These are phyloP conservation scores for Ajuga chamaepitys DNA, from an alignment of 257 asterid genomes.

Conservation along the genomic window DNA sequence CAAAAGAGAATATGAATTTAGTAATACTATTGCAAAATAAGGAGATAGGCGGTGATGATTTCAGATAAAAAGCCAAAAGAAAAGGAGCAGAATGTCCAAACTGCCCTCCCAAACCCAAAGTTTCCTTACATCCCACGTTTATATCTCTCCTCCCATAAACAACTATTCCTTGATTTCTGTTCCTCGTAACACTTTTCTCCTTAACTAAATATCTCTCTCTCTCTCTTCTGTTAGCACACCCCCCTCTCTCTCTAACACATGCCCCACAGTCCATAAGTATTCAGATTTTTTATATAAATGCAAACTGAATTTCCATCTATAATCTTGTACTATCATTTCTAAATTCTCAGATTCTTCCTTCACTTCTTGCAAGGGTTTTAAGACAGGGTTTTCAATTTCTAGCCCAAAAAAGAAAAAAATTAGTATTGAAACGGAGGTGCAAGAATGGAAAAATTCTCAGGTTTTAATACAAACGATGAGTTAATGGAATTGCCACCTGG, in stretches of 20 bases:
- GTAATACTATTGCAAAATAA: background rate
- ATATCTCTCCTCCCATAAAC: conserved; percentile 32
- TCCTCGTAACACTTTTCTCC: conserved; percentile 23
- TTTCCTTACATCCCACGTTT: conserved; percentile 39
- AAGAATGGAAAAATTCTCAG: conserved; percentile 22
- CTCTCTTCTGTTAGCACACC: conserved; percentile 25
- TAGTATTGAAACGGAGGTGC: background rate
- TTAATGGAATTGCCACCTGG: conserved; percentile 60
- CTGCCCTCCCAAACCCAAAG: background rate
- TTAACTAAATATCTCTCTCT: conserved; percentile 25
- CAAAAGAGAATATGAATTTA: too few species aligned
- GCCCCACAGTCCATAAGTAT: conserved; percentile 13
- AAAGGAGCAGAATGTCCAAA: background rate
- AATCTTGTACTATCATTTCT: background rate
- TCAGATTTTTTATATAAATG: conserved; percentile 14
- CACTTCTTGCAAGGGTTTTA: background rate
- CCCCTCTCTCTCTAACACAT: conserved; percentile 10
- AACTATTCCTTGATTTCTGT: conserved; percentile 36
- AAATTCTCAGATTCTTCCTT: background rate
- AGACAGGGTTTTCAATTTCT: background rate
- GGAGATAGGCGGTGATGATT: conserved; percentile 3
- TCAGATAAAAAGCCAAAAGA: background rate
- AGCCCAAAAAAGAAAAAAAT: background rate
- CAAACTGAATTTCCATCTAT: conserved; percentile 2
- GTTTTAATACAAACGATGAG: conserved; percentile 16